phyloP scores from a whole-genome alignment of 1,139 yeast species.

The Magnusiomyces magnusii region DNA sequence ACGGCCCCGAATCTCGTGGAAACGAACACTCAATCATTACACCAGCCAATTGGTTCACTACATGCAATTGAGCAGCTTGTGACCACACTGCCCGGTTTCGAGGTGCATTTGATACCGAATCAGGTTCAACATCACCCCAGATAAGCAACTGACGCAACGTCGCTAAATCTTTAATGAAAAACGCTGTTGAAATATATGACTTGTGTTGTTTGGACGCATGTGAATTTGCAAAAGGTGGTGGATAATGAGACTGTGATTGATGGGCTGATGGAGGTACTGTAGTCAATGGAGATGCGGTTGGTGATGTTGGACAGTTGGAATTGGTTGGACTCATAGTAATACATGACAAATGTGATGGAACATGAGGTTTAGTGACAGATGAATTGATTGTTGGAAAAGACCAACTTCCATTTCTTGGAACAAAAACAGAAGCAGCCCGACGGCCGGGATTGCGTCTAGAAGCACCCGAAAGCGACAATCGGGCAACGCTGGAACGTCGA shows the following conservation, averaged over 20 bases:
- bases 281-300: background rate
- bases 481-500: conserved; percentile 11
- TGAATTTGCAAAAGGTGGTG: background rate
- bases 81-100: conserved; percentile 52
- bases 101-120: conserved; percentile 39
- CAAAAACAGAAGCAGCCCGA: background rate
- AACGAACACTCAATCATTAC: conserved; percentile 76
- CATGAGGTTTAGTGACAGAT: no score
- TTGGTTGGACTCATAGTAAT: no score
- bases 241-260: background rate
- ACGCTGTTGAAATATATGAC: conserved; percentile 44
- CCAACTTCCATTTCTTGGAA: background rate
- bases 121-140: conserved; percentile 82
- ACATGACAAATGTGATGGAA: no score
- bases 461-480: background rate
- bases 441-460: background rate
- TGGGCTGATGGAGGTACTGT: conserved; percentile 5
- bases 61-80: conserved; percentile 43
- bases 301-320: no score
- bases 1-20: conserved; percentile 39
- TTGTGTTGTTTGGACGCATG: conserved; percentile 19
- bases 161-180: conserved; percentile 38
- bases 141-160: conserved; percentile 41
- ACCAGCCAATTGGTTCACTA: conserved; percentile 39
- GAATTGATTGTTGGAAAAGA: background rate